Evolutionary conservation across 257 asterid species (phyloP).

Genomic region (Verbena officinalis): DNA sequence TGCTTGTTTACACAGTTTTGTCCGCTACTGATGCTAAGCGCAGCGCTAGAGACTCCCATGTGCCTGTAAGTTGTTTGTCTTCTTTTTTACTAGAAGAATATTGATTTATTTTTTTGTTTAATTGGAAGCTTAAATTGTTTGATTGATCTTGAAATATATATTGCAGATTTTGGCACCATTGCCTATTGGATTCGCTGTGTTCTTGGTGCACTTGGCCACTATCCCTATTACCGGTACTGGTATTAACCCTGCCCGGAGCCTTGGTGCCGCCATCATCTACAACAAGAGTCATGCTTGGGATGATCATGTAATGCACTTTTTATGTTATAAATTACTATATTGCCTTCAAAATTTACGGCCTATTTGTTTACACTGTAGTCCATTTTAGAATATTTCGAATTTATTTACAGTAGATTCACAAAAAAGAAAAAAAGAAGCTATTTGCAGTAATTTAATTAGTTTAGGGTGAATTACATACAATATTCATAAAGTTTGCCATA

Average conservation of each 20-base stretch:
- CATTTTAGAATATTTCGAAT: too few species aligned
- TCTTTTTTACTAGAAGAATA: background rate
- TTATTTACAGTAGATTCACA: too few species aligned
- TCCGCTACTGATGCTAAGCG: slow-evolving; percentile 57
- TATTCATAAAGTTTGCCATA: too few species aligned
- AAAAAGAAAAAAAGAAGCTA: too few species aligned
- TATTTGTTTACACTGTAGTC: background rate
- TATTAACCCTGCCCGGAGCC: slow-evolving; percentile 46
- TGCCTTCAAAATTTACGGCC: background rate
- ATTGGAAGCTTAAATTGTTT: background rate
- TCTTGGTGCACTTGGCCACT: slow-evolving; percentile 50
- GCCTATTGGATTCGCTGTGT: slow-evolving; percentile 54
- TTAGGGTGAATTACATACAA: too few species aligned
- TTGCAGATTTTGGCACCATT: slow-evolving; percentile 49
- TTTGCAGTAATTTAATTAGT: too few species aligned
- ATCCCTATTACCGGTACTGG: slow-evolving; percentile 51
- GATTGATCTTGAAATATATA: too few species aligned
- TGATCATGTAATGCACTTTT: slow-evolving; percentile 33
- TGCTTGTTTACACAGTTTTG: slow-evolving; percentile 50
- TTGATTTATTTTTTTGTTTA: background rate
- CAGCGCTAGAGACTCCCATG: slow-evolving; percentile 54
- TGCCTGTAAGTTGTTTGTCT: slow-evolving; percentile 36
- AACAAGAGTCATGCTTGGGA: slow-evolving; percentile 42
- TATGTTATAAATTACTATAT: too few species aligned
- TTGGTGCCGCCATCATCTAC: slow-evolving; percentile 52